Base-by-base conservation (phyloP, 768 basidiomycete species). In the Rhizopogon vesiculosus region DNA sequence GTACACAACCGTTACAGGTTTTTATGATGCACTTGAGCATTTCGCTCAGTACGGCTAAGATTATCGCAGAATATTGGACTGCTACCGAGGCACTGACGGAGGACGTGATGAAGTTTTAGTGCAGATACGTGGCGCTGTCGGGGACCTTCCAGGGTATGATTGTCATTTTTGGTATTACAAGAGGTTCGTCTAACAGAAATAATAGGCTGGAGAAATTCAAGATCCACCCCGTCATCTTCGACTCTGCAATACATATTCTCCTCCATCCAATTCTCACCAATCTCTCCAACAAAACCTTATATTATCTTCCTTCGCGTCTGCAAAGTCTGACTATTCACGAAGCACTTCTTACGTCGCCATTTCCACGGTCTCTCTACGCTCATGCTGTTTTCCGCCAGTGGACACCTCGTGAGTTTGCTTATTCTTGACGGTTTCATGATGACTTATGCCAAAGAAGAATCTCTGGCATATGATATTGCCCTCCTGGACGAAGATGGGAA, bases 1-100 rank as follows among this genome's bases (percentile, higher is more conserved):
- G 3, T 12, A 41, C 40, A 44, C 0, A 3, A 8, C 18, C 31
- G 7, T 35, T 6, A 39, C 13, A 70, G 68, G 55, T 5, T 69
- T 70, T 56, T 69, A 69, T 45, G 51, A 60, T 6, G 59, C 57
- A 2, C 59, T 72, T 16, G 57, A 58, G 6, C 62, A 66, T 45
- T 74, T 74, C 45, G 69, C 70, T 6, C 46, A 66, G 16, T 74
- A 72, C 59, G 74, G 72, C 1, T 62, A 67, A 7, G 56, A 48
- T 16, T 74, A 66, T 57, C 67, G 64, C 51, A 62, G 73, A 6
- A 61, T 72, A 10, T n/a, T 45, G 9, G 28, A 45, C 2, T 45
- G 25, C 43, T 44, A 44, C 7, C 25, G 41, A 12, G 53, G 35
- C 1, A 25, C 43, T 18, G 18, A 31, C 10, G 6, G 16, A 3